Base-by-base conservation (phyloP, 495 filamentous ascomycete genomes). In the Penicillium riverlandense region DNA sequence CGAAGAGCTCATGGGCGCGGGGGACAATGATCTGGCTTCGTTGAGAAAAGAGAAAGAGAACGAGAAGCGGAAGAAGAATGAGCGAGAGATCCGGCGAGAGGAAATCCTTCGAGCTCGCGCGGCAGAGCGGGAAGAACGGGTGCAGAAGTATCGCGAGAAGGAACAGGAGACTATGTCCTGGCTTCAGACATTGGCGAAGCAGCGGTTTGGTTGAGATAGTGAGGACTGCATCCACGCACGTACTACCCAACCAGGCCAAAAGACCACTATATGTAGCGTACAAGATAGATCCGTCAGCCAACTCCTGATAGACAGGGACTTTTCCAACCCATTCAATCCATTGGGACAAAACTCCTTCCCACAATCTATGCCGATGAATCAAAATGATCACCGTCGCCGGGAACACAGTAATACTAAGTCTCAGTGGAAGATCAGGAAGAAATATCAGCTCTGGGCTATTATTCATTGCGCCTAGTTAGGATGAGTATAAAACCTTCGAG, bases 131-230 rank as follows among this genome's bases (percentile, higher is more conserved):
- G 69, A 71, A 42, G 69, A 71, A 44, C 54, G 71, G 10, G 48
- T 69, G 31, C 65, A 62, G 45, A 59, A 65, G 38, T 74, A 69
- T 55, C 59, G 59, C 8, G 50, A 62, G 51, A 70, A 72, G 53
- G 69, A 72, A 48, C 48, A 71, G 7, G 60, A 66, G 41, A 70
- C 70, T 14, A 71, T 73, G 39, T 59, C 66, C 11, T 73, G 68
- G 65, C 42, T 73, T 36, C 65, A 71, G 43, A 54, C 63, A 11
- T 40, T 73, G 39, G 70, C 70, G 11, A 71, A 70, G 51, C 63
- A 73, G 42, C 58, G 67, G 35, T 73, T 65, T 55, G 70, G 70
- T 1, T 72, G 49, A 63, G 32, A 12, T 34, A 6, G 9, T 34
- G 22, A 6, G 12, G 11, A 38, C 1, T 7, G 12, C 16, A 2